phyloP scores from a whole-genome alignment of 306 rosid species.

The Elaeagnus macrophylla region DNA sequence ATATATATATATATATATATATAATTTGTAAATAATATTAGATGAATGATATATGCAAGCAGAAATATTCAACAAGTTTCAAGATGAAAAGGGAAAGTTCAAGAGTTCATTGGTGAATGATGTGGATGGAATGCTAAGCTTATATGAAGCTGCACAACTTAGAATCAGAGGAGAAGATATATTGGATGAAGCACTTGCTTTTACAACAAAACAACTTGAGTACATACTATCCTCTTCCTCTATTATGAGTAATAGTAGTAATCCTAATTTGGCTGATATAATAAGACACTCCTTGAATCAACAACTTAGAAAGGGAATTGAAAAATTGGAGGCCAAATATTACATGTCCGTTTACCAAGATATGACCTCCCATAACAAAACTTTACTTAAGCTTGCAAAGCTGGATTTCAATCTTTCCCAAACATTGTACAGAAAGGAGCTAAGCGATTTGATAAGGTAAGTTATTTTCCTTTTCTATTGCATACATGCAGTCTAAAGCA shows the following conservation, averaged over 20 bases:
- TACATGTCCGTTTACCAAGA: conserved; percentile 25
- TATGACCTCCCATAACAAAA: conserved; percentile 19
- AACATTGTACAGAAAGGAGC: conserved; percentile 28
- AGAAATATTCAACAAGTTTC: neutral
- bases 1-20: too few relatives aligned
- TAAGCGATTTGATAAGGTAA: conserved; percentile 24
- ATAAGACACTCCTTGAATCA: neutral
- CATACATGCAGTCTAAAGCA: too few relatives aligned
- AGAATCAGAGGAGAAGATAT: neutral
- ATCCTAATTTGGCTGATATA: neutral
- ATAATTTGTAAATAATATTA: too few relatives aligned
- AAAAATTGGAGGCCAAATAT: neutral
- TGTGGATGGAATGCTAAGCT: neutral
- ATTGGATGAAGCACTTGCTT: neutral
- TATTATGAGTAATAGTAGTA: neutral
- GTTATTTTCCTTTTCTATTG: too few relatives aligned
- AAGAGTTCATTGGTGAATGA: neutral
- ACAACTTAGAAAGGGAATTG: neutral
- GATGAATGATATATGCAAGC: neutral
- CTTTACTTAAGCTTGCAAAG: conserved; percentile 30
- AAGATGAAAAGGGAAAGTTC: neutral
- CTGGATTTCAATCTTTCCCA: conserved; percentile 39
- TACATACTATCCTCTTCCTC: neutral
- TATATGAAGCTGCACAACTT: neutral
- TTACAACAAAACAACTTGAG: neutral